phyloP scores from a whole-genome alignment of 1,284 basidiomycete species.

The Erythrobasidium hasegawianum region DNA sequence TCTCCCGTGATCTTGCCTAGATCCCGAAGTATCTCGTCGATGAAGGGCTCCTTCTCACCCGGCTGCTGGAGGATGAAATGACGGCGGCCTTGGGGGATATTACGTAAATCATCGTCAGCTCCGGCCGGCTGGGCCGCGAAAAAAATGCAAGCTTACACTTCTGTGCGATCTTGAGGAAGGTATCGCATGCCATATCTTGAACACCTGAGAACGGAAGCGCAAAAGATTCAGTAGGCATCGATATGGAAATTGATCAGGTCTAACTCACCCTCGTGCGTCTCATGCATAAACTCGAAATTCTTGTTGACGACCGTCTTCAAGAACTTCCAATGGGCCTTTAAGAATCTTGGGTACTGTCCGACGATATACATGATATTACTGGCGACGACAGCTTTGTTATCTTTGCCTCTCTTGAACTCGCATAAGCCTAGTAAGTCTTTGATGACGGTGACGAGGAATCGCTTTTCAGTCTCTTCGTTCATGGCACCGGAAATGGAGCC shows the following conservation, averaged over 20 bases:
- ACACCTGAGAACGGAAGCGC: slow-evolving; percentile 61
- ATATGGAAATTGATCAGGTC: slow-evolving; percentile 19
- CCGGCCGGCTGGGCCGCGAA: too few relatives aligned
- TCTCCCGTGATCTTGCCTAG: slow-evolving; percentile 94
- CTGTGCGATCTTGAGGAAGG: slow-evolving; percentile 99
- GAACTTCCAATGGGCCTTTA: slow-evolving; percentile 99
- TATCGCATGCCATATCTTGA: slow-evolving; percentile 99
- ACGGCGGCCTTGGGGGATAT: slow-evolving; percentile 72
- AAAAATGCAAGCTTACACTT: too few relatives aligned
- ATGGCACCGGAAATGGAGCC: slow-evolving; percentile 99
- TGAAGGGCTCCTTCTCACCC: slow-evolving; percentile 94
- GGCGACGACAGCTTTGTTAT: slow-evolving; percentile 99
- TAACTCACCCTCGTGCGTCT: slow-evolving; percentile 85
- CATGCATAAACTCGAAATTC: slow-evolving; percentile 99
- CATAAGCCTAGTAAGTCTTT: slow-evolving; percentile 90
- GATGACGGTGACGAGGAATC: slow-evolving; percentile 98
- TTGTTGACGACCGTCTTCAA: slow-evolving; percentile 99
- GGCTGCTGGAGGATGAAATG: slow-evolving; percentile 99
- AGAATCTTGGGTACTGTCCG: slow-evolving; percentile 97
- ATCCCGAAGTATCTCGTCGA: slow-evolving; percentile 91
- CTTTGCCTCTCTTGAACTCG: slow-evolving; percentile 98
- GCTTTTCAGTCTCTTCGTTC: slow-evolving; percentile 99
- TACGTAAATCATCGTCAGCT: too few relatives aligned
- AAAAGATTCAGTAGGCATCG: neutral
- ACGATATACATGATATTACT: slow-evolving; percentile 99